Conservation (phyloP, 2,329 filamentous ascomycete genomes). For the Verticillium nubilum region DNA sequence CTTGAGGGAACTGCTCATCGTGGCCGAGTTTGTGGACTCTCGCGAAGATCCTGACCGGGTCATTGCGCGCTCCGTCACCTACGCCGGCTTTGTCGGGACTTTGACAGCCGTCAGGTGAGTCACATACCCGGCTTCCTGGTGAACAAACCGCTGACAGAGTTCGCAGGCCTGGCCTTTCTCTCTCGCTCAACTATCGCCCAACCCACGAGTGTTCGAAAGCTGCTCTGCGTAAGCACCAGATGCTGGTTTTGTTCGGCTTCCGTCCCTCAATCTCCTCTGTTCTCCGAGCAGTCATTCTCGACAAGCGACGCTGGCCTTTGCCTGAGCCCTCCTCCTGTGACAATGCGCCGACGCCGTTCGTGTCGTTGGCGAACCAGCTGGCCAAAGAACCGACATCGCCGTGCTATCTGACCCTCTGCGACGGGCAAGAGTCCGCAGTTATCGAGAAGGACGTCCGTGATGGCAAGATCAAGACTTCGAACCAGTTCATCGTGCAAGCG, state of each 20-base stretch:
- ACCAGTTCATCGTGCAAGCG: constrained; percentile 48
- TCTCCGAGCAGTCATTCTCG: constrained; percentile 30
- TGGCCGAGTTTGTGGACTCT: constrained; percentile 41
- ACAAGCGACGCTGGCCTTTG: neutral
- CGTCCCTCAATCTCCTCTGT: constrained; percentile 47
- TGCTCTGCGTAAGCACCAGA: constrained; percentile 39
- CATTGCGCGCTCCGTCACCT: constrained; percentile 41
- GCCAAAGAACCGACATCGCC: constrained; percentile 39
- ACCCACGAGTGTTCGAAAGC: constrained; percentile 34
- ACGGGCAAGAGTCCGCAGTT: constrained; percentile 37
- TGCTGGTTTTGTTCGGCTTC: constrained; percentile 47
- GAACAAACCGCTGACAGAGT: neutral
- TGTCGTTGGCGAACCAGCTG: constrained; percentile 15
- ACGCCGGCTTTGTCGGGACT: constrained; percentile 45
- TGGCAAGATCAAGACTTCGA: constrained; percentile 36
- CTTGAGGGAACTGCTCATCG: constrained; percentile 42
- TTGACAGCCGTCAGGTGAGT: constrained; percentile 41
- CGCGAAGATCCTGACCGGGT: constrained; percentile 23
- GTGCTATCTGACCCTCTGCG: constrained; percentile 51
- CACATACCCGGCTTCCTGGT: neutral
- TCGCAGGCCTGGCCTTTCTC: constrained; percentile 32
- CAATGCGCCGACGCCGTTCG: neutral
- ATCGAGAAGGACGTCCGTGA: constrained; percentile 51
- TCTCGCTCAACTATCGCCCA: constrained; percentile 46
- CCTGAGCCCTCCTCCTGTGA: neutral